Evolutionary conservation across 83 land plant genomes (phyloP).

Genomic region (Larix sibirica): DNA sequence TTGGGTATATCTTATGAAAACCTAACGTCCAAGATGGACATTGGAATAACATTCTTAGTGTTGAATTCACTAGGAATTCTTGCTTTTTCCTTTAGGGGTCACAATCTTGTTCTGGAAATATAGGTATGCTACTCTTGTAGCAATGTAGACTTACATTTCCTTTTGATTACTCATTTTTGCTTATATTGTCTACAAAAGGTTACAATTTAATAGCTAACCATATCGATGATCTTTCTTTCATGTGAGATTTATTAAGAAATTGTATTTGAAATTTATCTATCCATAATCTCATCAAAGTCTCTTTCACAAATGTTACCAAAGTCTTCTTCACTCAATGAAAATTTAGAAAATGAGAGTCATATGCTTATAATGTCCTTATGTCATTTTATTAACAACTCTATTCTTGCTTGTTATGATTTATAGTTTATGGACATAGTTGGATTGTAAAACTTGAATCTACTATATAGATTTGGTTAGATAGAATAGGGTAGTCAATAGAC

Average conservation of each 20-base stretch:
- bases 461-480: no score
- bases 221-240: background rate
- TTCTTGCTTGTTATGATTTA: no score
- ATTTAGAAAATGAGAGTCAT: no score
- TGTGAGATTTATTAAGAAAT: background rate
- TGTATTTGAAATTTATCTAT: conserved; percentile 1
- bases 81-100: conserved; percentile 91
- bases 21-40: conserved; percentile 16
- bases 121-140: conserved; percentile 50
- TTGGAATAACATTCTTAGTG: conserved; percentile 53
- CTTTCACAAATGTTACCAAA: no score
- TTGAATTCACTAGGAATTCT: conserved; percentile 87
- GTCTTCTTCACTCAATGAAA: no score
- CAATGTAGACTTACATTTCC: background rate
- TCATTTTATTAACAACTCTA: no score
- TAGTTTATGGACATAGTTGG: no score
- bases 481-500: no score
- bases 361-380: no score
- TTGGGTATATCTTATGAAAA: conserved; percentile 66
- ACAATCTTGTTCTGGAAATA: conserved; percentile 87
- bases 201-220: background rate
- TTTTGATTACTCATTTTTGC: background rate
- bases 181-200: background rate
- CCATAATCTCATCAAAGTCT: no score
- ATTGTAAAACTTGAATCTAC: no score